Base-by-base conservation (phyloP, 2,329 filamentous ascomycete genomes). In the Trematosphaeria pertusa region DNA sequence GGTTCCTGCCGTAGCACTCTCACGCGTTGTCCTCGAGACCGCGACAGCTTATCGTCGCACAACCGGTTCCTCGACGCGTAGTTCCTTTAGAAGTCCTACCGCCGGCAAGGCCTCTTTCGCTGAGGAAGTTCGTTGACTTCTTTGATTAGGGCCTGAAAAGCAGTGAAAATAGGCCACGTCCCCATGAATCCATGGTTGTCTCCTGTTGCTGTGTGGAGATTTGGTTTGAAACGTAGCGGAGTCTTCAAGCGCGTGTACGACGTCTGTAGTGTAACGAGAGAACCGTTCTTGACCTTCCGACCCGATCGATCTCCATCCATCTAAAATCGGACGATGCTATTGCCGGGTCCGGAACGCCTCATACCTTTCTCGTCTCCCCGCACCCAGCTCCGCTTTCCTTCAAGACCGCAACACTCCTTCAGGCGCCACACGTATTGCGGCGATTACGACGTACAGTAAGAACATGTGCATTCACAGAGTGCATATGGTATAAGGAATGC, bases 1-100 rank as follows among this genome's bases (percentile, higher is more conserved):
- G 44, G 46, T 37, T 44, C 43, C 50, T 62, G 58, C 47, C 46
- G 61, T 61, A 54, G 37, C 46, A 57, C 54, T 40, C n/a, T 37
- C 32, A 37, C 46, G 45, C 43, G 32, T 42, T 46, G 43, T 24
- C 34, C 28, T 38, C 26, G 49, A 47, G 15, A 39, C 26, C 22
- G 38, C 43, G 22, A 42, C 34, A 39, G n/a, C n/a, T n/a, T n/a
- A n/a, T n/a, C n/a, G n/a, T n/a, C n/a, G n/a, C n/a, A n/a, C n/a
- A n/a, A n/a, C n/a, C n/a, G n/a, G n/a, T n/a, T n/a, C n/a, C n/a
- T n/a, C n/a, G n/a, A n/a, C n/a, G n/a, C n/a, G n/a, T n/a, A n/a
- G n/a, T n/a, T n/a, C n/a, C n/a, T n/a, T n/a, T n/a, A n/a, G n/a
- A n/a, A n/a, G n/a, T n/a, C 12, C 24, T 28, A 7, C 24, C 24